Conservation (phyloP, 1,139 yeast genomes). For the Yarrowia galli region DNA sequence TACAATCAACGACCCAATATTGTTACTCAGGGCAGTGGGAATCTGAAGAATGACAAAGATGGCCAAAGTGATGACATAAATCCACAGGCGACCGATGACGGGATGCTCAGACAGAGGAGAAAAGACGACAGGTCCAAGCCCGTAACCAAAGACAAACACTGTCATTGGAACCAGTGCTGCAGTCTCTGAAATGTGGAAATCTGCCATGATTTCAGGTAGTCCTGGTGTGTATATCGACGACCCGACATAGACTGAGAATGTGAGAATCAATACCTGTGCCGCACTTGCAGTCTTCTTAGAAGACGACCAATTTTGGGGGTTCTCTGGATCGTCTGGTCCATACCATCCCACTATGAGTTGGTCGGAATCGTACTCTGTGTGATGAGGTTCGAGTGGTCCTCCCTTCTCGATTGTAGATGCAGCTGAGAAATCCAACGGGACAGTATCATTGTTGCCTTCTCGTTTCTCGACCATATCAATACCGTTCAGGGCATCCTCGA, state of each 20-base stretch:
- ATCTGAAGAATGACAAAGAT: conserved; percentile 3
- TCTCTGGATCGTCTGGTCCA: not conserved
- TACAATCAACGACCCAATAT: not conserved
- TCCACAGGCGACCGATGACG: not conserved
- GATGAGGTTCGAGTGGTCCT: not conserved
- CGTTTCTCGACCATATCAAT: not conserved
- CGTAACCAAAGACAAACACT: not conserved
- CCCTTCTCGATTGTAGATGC: not conserved
- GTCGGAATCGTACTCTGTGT: not conserved
- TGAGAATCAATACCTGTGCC: not conserved
- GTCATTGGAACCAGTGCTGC: conserved; percentile 4
- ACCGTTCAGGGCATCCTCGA: not conserved
- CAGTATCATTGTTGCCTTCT: not conserved
- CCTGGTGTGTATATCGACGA: conserved; percentile 1
- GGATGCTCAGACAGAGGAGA: conserved; percentile 1
- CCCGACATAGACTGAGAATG: not conserved
- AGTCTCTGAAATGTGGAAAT: not conserved
- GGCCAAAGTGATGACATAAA: not conserved
- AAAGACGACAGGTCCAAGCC: not conserved
- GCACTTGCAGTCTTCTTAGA: not conserved
- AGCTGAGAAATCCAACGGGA: not conserved
- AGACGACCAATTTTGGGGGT: not conserved
- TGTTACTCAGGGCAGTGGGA: not conserved
- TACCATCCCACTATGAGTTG: not conserved
- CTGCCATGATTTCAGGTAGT: not conserved